Evolutionary conservation across 2,329 filamentous ascomycete genomes (phyloP), one percentile per base, ranked within the genome.

Genomic region (Diaporthe citriasiana): DNA sequence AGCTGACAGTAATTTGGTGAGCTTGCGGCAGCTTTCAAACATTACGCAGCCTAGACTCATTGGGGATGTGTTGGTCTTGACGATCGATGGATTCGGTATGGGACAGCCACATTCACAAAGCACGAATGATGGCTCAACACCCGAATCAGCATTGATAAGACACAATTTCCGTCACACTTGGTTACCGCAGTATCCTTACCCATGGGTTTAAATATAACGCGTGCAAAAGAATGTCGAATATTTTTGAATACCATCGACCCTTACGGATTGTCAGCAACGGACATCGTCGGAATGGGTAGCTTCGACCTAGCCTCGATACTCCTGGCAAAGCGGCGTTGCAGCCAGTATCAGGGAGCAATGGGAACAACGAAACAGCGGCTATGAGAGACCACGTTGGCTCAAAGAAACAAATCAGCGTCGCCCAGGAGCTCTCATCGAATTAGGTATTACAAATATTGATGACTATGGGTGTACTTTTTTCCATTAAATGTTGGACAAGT

Each of bases 61-160:
- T 53, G 77, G 77, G 25, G 76, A 78, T 73, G 76, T 75, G 17
- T 66, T 78, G 50, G 69, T 78, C 45, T 73, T 77, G 65, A 75
- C 75, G 7, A 77, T 78, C n/a, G 59, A 78, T 59, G 75, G 74
- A 5, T 76, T 78, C 19, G 77, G 75, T 1, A 68, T 45, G 27
- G 71, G 59, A 17, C 76, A 77, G 71, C 72, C 73, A 60, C 77
- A 78, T 70, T 77, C 76, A 40, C 57, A 73, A 15, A 70, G 72
- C 22, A 77, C 38, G 0, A 53, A 42, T 4, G 59, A 72, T 57
- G 63, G 19, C 35, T n/a, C 8, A 12, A 50, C 33, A 15, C 42
- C 57, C 3, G 45, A 72, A 1, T 13, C 40, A 19, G 75, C 76
- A 12, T 47, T 77, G 27, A 27, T 76, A 3, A 53, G 25, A 38